Percentiles rank a stretch among this genome's conserved stretches.
These are phyloP conservation scores for Persicaria maculosa DNA, from an alignment of 148 eudicot genomes.

Conservation along the genomic window DNA sequence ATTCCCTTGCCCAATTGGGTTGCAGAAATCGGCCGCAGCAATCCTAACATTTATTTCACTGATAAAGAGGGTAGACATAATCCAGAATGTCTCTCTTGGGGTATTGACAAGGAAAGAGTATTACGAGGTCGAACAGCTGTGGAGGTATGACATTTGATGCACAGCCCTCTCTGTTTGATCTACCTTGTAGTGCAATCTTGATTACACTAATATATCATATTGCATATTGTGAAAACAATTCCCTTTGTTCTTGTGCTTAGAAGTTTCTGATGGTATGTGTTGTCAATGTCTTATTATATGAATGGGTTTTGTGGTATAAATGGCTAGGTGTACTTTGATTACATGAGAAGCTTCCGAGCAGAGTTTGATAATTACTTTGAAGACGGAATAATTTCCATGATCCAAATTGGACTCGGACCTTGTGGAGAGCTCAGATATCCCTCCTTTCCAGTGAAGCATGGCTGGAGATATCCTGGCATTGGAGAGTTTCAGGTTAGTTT, in stretches of 20 bases:
- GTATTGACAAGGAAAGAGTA: constrained; percentile 85
- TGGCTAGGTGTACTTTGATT: constrained; percentile 85
- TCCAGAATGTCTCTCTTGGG: constrained; percentile 96
- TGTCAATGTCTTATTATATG: not conserved
- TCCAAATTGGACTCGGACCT: constrained; percentile 86
- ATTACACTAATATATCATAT: not conserved
- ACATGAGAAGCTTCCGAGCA: constrained; percentile 91
- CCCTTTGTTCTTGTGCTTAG: not conserved
- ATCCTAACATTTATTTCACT: constrained; percentile 86
- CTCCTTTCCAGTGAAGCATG: constrained; percentile 77
- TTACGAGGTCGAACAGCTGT: constrained; percentile 85
- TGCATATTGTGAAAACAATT: not conserved
- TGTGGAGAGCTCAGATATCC: constrained; percentile 96
- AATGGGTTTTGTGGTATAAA: not conserved
- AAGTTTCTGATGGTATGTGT: not conserved
- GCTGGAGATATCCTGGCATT: constrained; percentile 96
- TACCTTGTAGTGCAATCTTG: constrained; percentile 4
- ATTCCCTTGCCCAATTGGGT: constrained; percentile 95
- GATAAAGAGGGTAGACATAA: constrained; percentile 86
- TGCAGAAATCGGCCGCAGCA: constrained; percentile 72
- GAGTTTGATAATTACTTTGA: constrained; percentile 73
- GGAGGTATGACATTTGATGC: constrained; percentile 44
- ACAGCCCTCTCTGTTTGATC: not conserved
- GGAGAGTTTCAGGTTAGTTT: constrained; percentile 88
- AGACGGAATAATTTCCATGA: constrained; percentile 64